A percentile compares a stretch with the other conserved stretches of the same genome.
phyloP scores from a whole-genome alignment of 345 rosid genomes.

The Ricinus communis region DNA sequence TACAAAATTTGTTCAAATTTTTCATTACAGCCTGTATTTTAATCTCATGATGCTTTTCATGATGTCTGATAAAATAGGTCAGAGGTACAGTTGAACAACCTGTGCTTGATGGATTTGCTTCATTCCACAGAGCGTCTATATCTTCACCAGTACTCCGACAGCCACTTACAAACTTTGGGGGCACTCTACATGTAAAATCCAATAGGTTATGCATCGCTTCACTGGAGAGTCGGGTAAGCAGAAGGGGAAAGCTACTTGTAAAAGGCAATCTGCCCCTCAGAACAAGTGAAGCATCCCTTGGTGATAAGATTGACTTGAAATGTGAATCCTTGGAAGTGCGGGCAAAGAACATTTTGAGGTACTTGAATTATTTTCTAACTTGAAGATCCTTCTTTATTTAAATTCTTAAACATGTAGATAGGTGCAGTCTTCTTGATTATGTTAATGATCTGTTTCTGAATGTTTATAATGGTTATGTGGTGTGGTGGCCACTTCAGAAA shows the following conservation, averaged over 20 bases:
- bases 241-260: slow-evolving; percentile 83
- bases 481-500: background rate
- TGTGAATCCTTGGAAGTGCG: slow-evolving; percentile 95
- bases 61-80: slow-evolving; percentile 48
- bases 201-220: slow-evolving; percentile 78
- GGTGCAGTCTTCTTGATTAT: background rate
- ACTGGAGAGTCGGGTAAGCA: slow-evolving; percentile 83
- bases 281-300: slow-evolving; percentile 68
- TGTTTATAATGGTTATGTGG: background rate
- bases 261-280: slow-evolving; percentile 87
- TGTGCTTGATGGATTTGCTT: slow-evolving; percentile 82
- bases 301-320: slow-evolving; percentile 86
- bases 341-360: slow-evolving; percentile 91
- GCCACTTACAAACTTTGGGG: slow-evolving; percentile 91
- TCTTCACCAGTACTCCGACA: slow-evolving; percentile 82
- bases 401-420: background rate
- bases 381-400: slow-evolving; percentile 1
- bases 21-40: background rate
- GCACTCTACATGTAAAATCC: slow-evolving; percentile 80
- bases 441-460: slow-evolving; percentile 4
- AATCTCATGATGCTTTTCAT: slow-evolving; percentile 8
- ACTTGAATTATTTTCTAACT: slow-evolving; percentile 14
- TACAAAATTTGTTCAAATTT: background rate
- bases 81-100: slow-evolving; percentile 98
- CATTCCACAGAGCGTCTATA: slow-evolving; percentile 87